Evolutionary conservation across 2,329 filamentous ascomycete species (phyloP).

Genomic region (Botrytis medusae): DNA sequence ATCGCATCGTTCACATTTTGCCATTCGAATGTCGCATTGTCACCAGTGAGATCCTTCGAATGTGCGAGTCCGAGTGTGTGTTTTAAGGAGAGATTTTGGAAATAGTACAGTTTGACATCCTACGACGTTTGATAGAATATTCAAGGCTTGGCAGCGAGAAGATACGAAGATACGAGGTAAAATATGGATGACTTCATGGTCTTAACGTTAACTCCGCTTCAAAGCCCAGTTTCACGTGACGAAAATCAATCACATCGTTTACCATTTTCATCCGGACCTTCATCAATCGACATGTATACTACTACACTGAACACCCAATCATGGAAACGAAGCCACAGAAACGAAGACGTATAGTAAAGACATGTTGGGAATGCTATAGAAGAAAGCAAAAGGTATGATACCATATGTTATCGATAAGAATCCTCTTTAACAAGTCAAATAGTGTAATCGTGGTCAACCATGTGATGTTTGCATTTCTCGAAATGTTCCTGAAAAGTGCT

Average conservation of each 20-base stretch:
- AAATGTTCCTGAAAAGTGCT: slow-evolving; percentile 52
- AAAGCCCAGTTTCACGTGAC: neutral
- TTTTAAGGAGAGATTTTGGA: neutral
- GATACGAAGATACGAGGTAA: neutral
- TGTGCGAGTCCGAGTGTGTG: neutral
- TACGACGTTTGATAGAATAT: neutral
- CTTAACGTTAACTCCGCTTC: neutral
- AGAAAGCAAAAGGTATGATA: slow-evolving; percentile 25
- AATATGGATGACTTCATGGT: neutral
- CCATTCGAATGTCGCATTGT: neutral
- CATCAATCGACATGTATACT: neutral
- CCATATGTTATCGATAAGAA: neutral
- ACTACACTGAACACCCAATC: neutral
- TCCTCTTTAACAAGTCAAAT: neutral
- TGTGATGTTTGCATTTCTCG: slow-evolving; percentile 33
- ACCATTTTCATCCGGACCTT: neutral
- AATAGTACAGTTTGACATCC: neutral
- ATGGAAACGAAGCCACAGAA: slow-evolving; percentile 40
- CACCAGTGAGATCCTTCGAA: no score
- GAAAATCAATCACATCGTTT: neutral
- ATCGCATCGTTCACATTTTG: no score
- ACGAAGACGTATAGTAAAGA: slow-evolving; percentile 57
- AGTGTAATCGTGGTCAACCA: slow-evolving; percentile 23
- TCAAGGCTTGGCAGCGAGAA: neutral
- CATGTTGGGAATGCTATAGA: slow-evolving; percentile 54